A percentile compares a stretch with the other conserved stretches of the same genome.
Evolutionary conservation across 352 stramenopile genomes (phyloP).

Genomic region (Globisporangium cystogenes): DNA sequence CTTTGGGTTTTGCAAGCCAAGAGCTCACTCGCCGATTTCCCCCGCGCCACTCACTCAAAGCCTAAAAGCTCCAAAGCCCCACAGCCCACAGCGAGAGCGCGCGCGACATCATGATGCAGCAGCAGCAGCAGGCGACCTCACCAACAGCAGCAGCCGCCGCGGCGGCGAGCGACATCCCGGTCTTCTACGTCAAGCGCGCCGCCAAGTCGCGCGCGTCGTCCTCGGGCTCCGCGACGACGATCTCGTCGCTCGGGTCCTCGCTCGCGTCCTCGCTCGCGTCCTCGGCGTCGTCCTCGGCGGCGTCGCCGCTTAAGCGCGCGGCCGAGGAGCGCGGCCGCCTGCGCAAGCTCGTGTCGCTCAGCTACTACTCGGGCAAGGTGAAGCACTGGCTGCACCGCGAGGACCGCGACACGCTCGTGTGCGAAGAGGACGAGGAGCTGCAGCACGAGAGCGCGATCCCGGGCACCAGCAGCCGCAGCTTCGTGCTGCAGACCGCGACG

Average conservation of each 20-base stretch:
- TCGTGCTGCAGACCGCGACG: slow-evolving; percentile 4
- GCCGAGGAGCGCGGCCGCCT: slow-evolving; percentile 31
- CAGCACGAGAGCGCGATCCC: slow-evolving; percentile 29
- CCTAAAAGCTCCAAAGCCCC: no score
- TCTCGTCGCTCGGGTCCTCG: neutral
- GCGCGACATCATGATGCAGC: neutral
- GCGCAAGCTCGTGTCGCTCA: slow-evolving; percentile 56
- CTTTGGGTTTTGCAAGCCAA: neutral
- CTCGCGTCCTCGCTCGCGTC: slow-evolving; percentile 1
- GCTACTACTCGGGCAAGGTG: slow-evolving; percentile 50
- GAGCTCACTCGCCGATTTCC: slow-evolving; percentile 1
- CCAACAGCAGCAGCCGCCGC: neutral
- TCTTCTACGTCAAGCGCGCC: neutral
- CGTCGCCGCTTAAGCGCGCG: slow-evolving; percentile 5
- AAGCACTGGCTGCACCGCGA: slow-evolving; percentile 45
- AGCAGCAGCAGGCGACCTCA: neutral
- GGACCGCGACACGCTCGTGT: slow-evolving; percentile 51
- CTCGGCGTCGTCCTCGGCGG: neutral
- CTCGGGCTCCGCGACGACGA: neutral
- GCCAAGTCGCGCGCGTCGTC: neutral
- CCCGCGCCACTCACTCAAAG: neutral
- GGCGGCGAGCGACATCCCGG: neutral
- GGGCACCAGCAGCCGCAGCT: slow-evolving; percentile 45
- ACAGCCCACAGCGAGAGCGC: no score
- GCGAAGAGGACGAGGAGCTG: slow-evolving; percentile 48